phyloP scores from a whole-genome alignment of 805 yeast genomes.

The Candida caryicola region DNA sequence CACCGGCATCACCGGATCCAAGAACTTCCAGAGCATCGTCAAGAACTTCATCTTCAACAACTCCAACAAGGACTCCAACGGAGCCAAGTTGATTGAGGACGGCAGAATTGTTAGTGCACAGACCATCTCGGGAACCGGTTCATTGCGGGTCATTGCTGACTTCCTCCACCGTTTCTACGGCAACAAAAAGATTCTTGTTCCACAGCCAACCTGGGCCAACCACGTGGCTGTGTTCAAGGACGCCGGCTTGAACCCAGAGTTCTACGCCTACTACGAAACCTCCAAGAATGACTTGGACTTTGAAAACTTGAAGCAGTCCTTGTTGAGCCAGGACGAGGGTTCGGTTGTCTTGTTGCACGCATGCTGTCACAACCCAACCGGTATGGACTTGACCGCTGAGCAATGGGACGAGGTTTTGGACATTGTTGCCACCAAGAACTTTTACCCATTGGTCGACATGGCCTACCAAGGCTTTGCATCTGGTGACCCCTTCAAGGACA shows the following conservation, averaged over 20 bases:
- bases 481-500: constrained; percentile 75
- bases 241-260: constrained; percentile 62
- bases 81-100: constrained; percentile 53
- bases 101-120: constrained; percentile 79
- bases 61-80: constrained; percentile 48
- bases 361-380: constrained; percentile 97
- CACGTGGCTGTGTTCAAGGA: constrained; percentile 77
- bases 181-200: constrained; percentile 59
- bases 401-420: constrained; percentile 79
- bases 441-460: constrained; percentile 84
- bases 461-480: constrained; percentile 96
- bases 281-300: constrained; percentile 61
- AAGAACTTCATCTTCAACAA: constrained; percentile 70
- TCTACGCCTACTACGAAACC: constrained; percentile 71
- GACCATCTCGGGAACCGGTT: constrained; percentile 94
- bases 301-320: constrained; percentile 58
- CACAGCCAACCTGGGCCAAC: constrained; percentile 94
- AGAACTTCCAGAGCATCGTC: constrained; percentile 63
- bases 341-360: constrained; percentile 80
- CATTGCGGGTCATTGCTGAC: constrained; percentile 80
- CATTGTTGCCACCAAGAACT: constrained; percentile 52
- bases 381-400: constrained; percentile 79
- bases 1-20: constrained; percentile 80
- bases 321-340: constrained; percentile 53
- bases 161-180: constrained; percentile 63